A percentile compares a stretch with the other conserved stretches of the same genome.
Evolutionary conservation across 2,329 filamentous ascomycete genomes (phyloP).

Genomic region (Verticillium zaregamsianum): DNA sequence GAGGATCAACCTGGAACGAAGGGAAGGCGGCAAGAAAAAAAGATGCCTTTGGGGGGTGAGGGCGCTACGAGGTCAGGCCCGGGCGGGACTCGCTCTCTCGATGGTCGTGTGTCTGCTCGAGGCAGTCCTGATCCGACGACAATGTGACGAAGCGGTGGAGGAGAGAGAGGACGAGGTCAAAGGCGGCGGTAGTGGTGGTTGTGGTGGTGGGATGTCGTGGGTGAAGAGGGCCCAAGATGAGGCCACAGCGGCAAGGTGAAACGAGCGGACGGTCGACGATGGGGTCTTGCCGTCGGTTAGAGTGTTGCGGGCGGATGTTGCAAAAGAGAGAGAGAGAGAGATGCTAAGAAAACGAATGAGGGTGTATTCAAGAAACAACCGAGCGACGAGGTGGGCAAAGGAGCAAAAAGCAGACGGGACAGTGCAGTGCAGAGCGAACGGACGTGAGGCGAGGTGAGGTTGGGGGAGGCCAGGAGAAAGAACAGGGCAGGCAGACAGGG

Average conservation of each 20-base stretch:
- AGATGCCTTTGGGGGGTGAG: constrained; percentile 2
- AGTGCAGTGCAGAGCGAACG: neutral
- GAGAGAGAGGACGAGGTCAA: constrained; percentile 13
- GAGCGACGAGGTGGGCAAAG: neutral
- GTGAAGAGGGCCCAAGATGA: constrained; percentile 10
- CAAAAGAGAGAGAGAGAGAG: neutral
- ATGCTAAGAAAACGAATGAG: constrained; percentile 5
- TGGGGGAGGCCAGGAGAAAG: neutral
- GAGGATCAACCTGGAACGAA: constrained; percentile 58
- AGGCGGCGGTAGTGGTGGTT: constrained; percentile 12
- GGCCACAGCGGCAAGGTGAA: constrained; percentile 19
- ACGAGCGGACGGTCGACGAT: constrained; percentile 17
- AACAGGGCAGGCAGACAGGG: neutral
- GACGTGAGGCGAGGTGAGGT: neutral
- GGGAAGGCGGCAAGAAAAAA: constrained; percentile 22
- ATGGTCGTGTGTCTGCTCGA: neutral
- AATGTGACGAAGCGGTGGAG: neutral
- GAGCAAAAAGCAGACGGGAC: neutral
- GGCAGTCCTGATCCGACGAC: neutral
- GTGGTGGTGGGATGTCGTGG: neutral
- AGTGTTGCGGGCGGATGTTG: neutral
- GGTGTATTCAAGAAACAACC: neutral
- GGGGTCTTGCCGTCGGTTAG: neutral
- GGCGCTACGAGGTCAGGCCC: neutral
- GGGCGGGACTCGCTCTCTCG: neutral